Evolutionary conservation across 768 basidiomycete species (phyloP), one percentile per base, ranked within the genome.

Genomic region (Trametopsis cervina): DNA sequence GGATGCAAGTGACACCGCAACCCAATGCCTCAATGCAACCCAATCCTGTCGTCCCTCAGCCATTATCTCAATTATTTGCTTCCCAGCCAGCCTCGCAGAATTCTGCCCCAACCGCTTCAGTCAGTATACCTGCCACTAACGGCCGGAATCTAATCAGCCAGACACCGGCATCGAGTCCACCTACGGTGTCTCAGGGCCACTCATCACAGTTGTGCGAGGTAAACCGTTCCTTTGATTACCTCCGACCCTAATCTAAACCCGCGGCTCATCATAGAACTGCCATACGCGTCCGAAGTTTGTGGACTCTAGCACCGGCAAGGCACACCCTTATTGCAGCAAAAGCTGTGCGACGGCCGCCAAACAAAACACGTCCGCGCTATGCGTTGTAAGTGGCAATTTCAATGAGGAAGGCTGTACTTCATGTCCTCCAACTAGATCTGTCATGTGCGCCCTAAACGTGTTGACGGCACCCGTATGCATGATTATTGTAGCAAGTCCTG

Each of bases 401-500:
- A n/a, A n/a, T n/a, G n/a, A n/a, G n/a, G n/a, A n/a, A n/a, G n/a
- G 5, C 20, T 26, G 12, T 44, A 33, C 29, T 17, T 27, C 25
- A 40, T 39, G 26, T 27, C 20, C 15, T 37, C 26, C 48, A 47
- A 12, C 40, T 17, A 50, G 49, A 17, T 29, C 17, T 50, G 49
- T 26, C 21, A 50, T 13, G 36, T 9, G 18, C 13, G 29, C 12
- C 49, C 49, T 4, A 35, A 26, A 18, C 22, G 39, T 22, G n/a
- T n/a, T 25, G 49, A 50, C 9, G 49, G 42, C 7, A 22, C 36
- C 9, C 43, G 33, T 22, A 35, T 24, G 12, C 43, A 50, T 39
- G 10, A 21, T 15, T 50, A 20, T 29, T 84, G 82, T 56, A 66
- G 80, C 57, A 83, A 78, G 56, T 72, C 77, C 9, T 84, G 82